Conservation (phyloP, 2,329 filamentous ascomycete species). For the Alternaria sp. region DNA sequence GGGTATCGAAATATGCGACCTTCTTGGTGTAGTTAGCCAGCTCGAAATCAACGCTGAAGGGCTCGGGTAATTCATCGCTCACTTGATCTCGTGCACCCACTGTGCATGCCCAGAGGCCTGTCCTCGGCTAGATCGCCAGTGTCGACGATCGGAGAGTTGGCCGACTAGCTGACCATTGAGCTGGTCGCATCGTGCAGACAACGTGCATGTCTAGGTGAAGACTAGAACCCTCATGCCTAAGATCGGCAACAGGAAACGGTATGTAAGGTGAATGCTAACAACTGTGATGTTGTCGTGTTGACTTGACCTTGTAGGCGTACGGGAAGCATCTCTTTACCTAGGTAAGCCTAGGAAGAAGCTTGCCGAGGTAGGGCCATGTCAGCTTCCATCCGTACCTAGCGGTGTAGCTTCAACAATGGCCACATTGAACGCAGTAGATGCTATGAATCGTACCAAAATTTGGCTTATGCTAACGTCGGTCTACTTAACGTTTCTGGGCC, state of each 20-base stretch:
- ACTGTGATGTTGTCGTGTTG: neutral
- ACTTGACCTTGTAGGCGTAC: neutral
- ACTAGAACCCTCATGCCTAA: neutral
- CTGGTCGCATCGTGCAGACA: neutral
- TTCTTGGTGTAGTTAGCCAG: constrained; percentile 21
- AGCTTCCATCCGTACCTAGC: neutral
- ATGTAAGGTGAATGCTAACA: constrained; percentile 2
- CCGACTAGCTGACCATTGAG: constrained; percentile 1
- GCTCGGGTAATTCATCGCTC: neutral
- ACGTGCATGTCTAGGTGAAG: neutral
- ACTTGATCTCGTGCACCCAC: constrained; percentile 8
- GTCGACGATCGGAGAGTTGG: constrained; percentile 10
- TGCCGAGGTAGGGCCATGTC: constrained; percentile 13
- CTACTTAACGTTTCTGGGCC: neutral
- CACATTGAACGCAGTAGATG: neutral
- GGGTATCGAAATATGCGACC: constrained; percentile 18
- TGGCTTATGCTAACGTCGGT: neutral
- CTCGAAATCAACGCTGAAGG: neutral
- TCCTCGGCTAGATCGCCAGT: constrained; percentile 7
- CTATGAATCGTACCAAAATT: neutral
- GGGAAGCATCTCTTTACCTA: neutral
- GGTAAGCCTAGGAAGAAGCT: neutral
- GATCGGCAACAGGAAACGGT: neutral
- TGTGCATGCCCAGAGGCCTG: constrained; percentile 3
- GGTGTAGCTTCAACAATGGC: neutral